Evolutionary conservation across 1,284 basidiomycete species (phyloP).

Genomic region (Moesziomyces globuligerus): DNA sequence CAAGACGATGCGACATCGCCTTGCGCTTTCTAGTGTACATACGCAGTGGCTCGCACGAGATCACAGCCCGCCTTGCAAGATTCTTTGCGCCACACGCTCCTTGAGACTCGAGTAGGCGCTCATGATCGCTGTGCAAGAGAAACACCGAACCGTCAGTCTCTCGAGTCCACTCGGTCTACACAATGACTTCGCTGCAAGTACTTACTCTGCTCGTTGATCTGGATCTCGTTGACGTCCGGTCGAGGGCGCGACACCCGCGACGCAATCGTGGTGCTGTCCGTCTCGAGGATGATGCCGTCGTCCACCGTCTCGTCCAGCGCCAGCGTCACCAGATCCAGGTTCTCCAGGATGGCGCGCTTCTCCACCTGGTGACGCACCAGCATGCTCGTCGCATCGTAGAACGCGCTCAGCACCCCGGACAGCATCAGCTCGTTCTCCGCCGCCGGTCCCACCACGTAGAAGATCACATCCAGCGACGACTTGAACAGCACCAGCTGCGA

Average conservation of each 20-base stretch:
- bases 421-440: conserved; percentile 98
- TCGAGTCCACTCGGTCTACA: not conserved
- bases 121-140: conserved; percentile 58
- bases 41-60: not conserved
- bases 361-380: conserved; percentile 86
- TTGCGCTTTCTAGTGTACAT: no score
- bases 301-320: conserved; percentile 97
- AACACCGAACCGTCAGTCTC: conserved; percentile 69
- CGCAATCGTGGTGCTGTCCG: conserved; percentile 92
- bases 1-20: not conserved
- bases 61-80: conserved; percentile 60
- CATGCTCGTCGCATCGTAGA: conserved; percentile 85
- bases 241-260: conserved; percentile 91
- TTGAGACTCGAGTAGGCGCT: conserved; percentile 66
- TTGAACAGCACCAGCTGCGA: conserved; percentile 91
- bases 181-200: no score
- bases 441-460: conserved; percentile 89
- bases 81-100: conserved; percentile 61
- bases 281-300: conserved; percentile 97
- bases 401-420: conserved; percentile 80
- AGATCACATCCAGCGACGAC: conserved; percentile 91
- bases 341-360: conserved; percentile 93
- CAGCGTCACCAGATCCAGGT: conserved; percentile 89
- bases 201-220: conserved; percentile 91
- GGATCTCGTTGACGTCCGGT: conserved; percentile 92